phyloP scores from a whole-genome alignment of 192 early-diverging fungal species.

The Jimgerdemannia flammicorona region DNA sequence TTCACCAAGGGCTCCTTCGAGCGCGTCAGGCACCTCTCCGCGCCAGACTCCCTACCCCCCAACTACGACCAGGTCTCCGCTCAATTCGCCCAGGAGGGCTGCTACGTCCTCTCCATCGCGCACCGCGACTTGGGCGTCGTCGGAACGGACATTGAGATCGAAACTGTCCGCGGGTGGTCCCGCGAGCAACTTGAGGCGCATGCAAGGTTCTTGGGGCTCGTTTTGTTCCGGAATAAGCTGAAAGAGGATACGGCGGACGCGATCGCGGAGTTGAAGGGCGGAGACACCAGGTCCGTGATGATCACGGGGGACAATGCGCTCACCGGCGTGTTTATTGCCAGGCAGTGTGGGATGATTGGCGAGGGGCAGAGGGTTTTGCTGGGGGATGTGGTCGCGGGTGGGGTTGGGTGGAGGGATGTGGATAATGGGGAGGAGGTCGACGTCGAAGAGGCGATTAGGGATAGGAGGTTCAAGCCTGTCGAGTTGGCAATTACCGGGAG shows the following conservation, averaged over 20 bases:
- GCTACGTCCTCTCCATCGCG: conserved; percentile 78
- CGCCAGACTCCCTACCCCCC: conserved; percentile 39
- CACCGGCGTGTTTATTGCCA: conserved; percentile 70
- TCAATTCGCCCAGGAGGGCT: conserved; percentile 63
- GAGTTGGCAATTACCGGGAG: conserved; percentile 74
- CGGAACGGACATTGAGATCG: conserved; percentile 30
- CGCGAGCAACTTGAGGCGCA: conserved; percentile 62
- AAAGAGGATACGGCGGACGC: conserved; percentile 67
- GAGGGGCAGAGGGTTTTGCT: conserved; percentile 46
- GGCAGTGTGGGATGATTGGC: conserved; percentile 60
- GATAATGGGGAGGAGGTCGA: conserved; percentile 43
- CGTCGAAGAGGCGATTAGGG: conserved; percentile 24
- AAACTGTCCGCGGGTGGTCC: conserved; percentile 28
- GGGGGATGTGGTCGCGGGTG: conserved; percentile 40
- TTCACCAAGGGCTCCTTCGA: conserved; percentile 83
- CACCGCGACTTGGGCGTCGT: conserved; percentile 54
- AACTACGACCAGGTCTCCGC: conserved; percentile 55
- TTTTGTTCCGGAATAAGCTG: conserved; percentile 75
- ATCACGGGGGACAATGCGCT: conserved; percentile 79
- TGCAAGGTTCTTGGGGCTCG: conserved; percentile 51
- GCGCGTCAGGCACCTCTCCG: conserved; percentile 51
- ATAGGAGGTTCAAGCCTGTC: conserved; percentile 23
- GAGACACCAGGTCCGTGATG: conserved; percentile 73
- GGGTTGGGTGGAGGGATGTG: conserved; percentile 56
- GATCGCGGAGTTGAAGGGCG: conserved; percentile 60